Percentiles rank a stretch among this genome's conserved stretches.
Conservation (phyloP, 495 filamentous ascomycete genomes). For the Oleoguttula mirabilis region DNA sequence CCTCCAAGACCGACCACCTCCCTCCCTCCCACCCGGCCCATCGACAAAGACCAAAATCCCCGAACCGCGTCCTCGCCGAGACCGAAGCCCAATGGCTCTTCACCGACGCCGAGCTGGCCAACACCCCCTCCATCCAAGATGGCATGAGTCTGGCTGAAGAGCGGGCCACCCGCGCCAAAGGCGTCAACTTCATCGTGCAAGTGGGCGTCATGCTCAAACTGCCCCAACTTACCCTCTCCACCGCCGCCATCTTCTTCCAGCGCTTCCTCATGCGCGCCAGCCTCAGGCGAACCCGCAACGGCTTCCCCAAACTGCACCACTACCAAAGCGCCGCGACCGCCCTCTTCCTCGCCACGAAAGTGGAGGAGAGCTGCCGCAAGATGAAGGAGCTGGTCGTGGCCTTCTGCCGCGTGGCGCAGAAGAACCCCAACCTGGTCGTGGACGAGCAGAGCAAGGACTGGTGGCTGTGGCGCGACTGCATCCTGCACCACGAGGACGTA, state of each 20-base stretch:
- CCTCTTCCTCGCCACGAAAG: conserved; percentile 89
- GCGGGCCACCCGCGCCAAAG: conserved; percentile 67
- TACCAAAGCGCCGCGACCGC: conserved; percentile 77
- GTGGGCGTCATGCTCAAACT: conserved; percentile 87
- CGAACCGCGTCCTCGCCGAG: conserved; percentile 37
- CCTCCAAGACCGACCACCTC: too few relatives aligned
- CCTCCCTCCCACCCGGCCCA: too few relatives aligned
- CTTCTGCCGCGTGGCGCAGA: conserved; percentile 87
- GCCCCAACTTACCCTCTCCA: conserved; percentile 79
- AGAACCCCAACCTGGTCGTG: conserved; percentile 71
- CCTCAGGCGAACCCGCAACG: conserved; percentile 47
- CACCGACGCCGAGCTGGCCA: conserved; percentile 64
- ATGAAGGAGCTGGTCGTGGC: conserved; percentile 87
- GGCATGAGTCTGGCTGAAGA: conserved; percentile 67
- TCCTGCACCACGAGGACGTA: conserved; percentile 78
- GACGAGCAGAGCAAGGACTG: conserved; percentile 95
- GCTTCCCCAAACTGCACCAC: conserved; percentile 61
- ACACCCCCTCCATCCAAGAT: conserved; percentile 73
- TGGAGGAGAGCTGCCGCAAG: conserved; percentile 88
- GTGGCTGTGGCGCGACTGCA: conserved; percentile 91
- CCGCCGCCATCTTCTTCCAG: conserved; percentile 88
- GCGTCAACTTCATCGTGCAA: conserved; percentile 90
- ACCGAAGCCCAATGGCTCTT: conserved; percentile 78
- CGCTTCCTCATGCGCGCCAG: conserved; percentile 84
- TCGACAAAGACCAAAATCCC: too few relatives aligned